Conservation (phyloP, 169 alveolate genomes). For the Plasmodium gonderi region DNA sequence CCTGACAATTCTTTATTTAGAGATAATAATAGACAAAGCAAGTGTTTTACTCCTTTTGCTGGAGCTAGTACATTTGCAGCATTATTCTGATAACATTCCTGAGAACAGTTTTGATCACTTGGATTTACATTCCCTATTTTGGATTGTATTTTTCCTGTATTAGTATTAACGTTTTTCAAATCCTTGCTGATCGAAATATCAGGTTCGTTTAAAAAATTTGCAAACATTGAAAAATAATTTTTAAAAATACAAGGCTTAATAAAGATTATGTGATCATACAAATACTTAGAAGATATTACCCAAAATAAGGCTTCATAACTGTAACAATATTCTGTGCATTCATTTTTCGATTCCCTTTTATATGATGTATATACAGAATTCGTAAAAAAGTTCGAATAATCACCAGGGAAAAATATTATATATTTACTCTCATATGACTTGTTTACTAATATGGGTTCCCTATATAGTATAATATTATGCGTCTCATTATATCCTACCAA, state of each 20-base stretch:
- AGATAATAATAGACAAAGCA: slow-evolving; percentile 20
- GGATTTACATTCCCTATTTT: not conserved
- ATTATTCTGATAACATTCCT: not conserved
- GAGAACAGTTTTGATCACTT: not conserved
- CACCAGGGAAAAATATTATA: slow-evolving; percentile 66
- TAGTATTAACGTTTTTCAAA: not conserved
- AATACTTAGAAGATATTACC: slow-evolving; percentile 49
- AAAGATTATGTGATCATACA: slow-evolving; percentile 60
- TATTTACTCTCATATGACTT: slow-evolving; percentile 11
- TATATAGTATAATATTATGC: slow-evolving; percentile 35
- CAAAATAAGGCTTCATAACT: slow-evolving; percentile 72
- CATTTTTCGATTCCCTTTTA: slow-evolving; percentile 4
- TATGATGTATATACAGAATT: slow-evolving; percentile 44
- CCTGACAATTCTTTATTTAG: slow-evolving; percentile 18
- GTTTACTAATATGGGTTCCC: slow-evolving; percentile 44
- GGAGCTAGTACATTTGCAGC: not conserved
- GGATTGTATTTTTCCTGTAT: not conserved
- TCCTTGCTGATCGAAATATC: not conserved
- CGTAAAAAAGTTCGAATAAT: slow-evolving; percentile 55
- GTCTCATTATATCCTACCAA: slow-evolving; percentile 33
- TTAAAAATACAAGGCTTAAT: slow-evolving; percentile 43
- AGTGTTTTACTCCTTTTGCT: slow-evolving; percentile 38
- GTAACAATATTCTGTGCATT: slow-evolving; percentile 46
- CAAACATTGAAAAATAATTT: slow-evolving; percentile 21
- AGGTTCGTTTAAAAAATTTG: slow-evolving; percentile 39